Conservation (phyloP, 306 rosid genomes). For the Cicer cuneatum region DNA sequence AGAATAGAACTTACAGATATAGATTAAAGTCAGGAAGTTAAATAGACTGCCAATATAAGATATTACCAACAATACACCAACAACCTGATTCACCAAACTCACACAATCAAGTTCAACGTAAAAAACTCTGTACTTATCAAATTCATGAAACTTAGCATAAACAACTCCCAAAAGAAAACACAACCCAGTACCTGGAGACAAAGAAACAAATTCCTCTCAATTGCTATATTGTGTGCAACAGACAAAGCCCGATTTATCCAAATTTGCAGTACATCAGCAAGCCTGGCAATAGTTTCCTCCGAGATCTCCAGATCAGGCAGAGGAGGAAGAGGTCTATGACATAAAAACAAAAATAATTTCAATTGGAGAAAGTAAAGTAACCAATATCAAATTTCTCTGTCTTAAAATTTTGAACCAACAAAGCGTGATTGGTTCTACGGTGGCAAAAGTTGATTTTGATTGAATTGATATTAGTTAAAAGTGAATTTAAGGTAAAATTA, state of each 20-base stretch:
- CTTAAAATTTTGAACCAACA: too few relatives aligned
- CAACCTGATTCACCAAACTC: constrained; percentile 64
- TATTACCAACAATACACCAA: constrained; percentile 60
- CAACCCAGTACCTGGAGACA: constrained; percentile 63
- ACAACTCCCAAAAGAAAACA: background rate
- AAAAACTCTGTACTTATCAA: background rate
- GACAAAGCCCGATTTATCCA: constrained; percentile 71
- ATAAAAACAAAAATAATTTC: constrained; percentile 34
- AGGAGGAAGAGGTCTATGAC: constrained; percentile 90
- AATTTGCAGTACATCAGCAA: constrained; percentile 66
- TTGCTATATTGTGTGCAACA: constrained; percentile 78
- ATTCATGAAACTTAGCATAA: background rate
- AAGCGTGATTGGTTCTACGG: too few relatives aligned
- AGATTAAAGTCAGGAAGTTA: constrained; percentile 76
- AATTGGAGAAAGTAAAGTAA: constrained; percentile 10
- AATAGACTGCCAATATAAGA: constrained; percentile 78
- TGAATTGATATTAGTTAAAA: too few relatives aligned
- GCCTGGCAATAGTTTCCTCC: constrained; percentile 62
- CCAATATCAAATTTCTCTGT: background rate
- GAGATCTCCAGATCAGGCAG: constrained; percentile 92
- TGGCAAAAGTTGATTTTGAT: too few relatives aligned
- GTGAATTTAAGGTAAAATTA: too few relatives aligned
- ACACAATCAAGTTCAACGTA: constrained; percentile 18
- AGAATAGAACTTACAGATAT: constrained; percentile 61
- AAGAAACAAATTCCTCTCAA: constrained; percentile 72